These are phyloP conservation scores for Pezizomycotina sp. DNA, from an alignment of 2,329 filamentous ascomycete species.

Conservation along the genomic window DNA sequence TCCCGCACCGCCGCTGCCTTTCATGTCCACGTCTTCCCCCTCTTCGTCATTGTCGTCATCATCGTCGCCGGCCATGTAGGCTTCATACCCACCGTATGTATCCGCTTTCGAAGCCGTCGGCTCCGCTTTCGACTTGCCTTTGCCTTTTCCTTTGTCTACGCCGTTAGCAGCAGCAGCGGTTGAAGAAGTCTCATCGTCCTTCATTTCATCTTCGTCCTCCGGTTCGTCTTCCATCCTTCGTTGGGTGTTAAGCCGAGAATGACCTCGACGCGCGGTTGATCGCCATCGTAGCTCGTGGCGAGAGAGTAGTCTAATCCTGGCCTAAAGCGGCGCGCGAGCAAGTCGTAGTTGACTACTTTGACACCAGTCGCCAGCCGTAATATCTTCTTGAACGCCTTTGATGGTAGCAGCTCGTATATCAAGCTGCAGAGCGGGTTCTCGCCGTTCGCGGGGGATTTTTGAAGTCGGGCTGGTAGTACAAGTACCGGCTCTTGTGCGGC, in stretches of 20 bases:
- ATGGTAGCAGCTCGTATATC: conserved; percentile 67
- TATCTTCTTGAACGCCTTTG: conserved; percentile 76
- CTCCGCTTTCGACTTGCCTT: conserved; percentile 26
- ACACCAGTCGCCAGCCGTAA: conserved; percentile 66
- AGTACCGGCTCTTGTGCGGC: conserved; percentile 86
- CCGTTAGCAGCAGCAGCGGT: conserved; percentile 30
- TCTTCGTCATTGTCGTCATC: conserved; percentile 27
- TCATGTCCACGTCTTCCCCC: conserved; percentile 30
- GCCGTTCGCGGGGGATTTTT: conserved; percentile 23
- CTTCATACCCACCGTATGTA: conserved; percentile 36
- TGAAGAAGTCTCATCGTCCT: conserved; percentile 34
- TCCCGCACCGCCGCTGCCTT: conserved; percentile 55
- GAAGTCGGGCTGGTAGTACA: conserved; percentile 48
- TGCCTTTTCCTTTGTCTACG: conserved; percentile 26
- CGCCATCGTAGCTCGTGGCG: conserved; percentile 59
- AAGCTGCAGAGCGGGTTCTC: conserved; percentile 56
- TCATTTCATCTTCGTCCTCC: conserved; percentile 35
- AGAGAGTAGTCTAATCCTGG: conserved; percentile 81
- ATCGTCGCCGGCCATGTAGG: conserved; percentile 26
- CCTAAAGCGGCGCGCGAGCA: conserved; percentile 75
- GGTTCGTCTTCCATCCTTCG: conserved; percentile 63
- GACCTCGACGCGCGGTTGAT: conserved; percentile 65
- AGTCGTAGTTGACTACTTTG: conserved; percentile 52
- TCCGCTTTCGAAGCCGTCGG: conserved; percentile 24
- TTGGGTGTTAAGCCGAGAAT: conserved; percentile 75